A percentile compares a stretch with the other conserved stretches of the same genome.
Conservation (phyloP, 768 basidiomycete species). For the Mycena capillaripes region DNA sequence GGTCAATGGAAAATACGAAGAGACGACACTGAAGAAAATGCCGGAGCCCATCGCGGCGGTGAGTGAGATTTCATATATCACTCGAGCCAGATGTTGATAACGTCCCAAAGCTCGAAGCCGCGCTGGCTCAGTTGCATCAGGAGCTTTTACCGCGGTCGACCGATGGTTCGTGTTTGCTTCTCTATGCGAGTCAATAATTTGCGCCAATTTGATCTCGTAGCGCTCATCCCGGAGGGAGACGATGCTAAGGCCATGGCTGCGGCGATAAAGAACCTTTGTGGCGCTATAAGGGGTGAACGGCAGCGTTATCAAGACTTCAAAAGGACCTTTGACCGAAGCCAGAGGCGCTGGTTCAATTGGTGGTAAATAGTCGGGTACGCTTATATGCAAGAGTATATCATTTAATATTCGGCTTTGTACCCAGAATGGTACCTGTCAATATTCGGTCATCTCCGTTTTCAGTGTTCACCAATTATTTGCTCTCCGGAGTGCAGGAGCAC, state of each 20-base stretch:
- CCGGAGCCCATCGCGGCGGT: background rate
- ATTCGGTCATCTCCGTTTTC: no score
- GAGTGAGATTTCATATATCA: background rate
- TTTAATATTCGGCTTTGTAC: no score
- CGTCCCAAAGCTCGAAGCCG: background rate
- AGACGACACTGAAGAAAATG: background rate
- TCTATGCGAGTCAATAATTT: background rate
- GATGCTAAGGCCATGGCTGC: background rate
- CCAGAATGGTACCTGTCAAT: no score
- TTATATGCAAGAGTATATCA: no score
- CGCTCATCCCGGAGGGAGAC: background rate
- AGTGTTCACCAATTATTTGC: no score
- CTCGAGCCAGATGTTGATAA: background rate
- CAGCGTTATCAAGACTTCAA: background rate
- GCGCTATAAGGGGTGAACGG: background rate
- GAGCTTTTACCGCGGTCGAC: background rate
- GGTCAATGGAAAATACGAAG: background rate
- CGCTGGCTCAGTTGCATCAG: background rate
- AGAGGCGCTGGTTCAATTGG: background rate
- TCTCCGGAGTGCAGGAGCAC: no score
- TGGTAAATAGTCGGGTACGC: background rate
- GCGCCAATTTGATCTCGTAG: background rate
- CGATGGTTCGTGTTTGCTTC: background rate
- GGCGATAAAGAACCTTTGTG: background rate
- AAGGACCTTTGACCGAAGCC: background rate